phyloP scores from a whole-genome alignment of 1,139 yeast species.

The Taiozyma sp. region DNA sequence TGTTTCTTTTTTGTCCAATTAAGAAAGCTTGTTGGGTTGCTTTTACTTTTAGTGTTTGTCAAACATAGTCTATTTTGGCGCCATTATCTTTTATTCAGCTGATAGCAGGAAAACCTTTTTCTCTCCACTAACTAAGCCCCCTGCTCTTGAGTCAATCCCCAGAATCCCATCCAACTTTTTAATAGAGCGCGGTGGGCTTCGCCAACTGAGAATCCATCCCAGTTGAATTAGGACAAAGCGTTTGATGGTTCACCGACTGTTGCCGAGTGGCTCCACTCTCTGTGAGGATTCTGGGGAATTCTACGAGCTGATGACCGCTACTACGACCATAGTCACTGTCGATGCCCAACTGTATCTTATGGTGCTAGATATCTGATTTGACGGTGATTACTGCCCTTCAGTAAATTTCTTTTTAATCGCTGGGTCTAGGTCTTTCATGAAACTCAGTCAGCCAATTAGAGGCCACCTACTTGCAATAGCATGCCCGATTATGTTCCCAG shows the following conservation, averaged over 20 bases:
- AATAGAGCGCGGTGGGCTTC: not conserved
- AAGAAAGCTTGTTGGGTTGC: not conserved
- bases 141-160: not conserved
- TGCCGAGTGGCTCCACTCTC: not conserved
- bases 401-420: not conserved
- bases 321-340: not conserved
- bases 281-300: not conserved
- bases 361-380: not conserved
- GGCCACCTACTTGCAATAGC: not conserved
- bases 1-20: not conserved
- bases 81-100: not conserved
- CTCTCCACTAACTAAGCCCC: not conserved
- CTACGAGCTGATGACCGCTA: too few relatives aligned
- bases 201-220: not conserved
- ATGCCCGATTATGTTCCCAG: not conserved
- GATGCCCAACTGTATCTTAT: not conserved
- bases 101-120: not conserved
- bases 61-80: not conserved
- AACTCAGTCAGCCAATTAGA: not conserved
- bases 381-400: not conserved
- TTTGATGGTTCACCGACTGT: not conserved
- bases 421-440: not conserved
- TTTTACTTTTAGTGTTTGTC: not conserved
- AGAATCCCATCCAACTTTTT: not conserved
- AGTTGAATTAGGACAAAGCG: not conserved